phyloP scores from a whole-genome alignment of 345 rosid species.

The Bretschneidera sinensis region DNA sequence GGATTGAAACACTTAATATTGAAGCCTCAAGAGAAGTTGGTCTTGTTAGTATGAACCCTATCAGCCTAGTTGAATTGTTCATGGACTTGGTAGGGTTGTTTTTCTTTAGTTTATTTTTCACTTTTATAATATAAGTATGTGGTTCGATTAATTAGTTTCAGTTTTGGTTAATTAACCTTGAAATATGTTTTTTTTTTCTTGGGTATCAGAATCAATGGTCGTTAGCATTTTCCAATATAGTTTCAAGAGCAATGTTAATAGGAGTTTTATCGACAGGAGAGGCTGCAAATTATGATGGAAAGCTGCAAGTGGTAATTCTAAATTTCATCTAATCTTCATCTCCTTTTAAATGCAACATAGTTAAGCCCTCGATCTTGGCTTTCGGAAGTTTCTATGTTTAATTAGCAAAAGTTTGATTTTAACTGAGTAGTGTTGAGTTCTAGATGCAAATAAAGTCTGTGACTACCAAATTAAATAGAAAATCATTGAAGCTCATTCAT shows the following conservation, averaged over 20 bases:
- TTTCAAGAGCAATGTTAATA: conserved; percentile 34
- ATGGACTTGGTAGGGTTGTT: conserved; percentile 32
- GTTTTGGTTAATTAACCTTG: not conserved
- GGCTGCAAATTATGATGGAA: conserved; percentile 26
- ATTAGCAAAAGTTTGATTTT: too few relatives aligned
- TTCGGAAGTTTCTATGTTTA: too few relatives aligned
- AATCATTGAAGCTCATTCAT: too few relatives aligned
- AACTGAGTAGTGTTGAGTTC: too few relatives aligned
- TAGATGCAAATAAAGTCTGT: too few relatives aligned
- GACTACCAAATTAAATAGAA: too few relatives aligned
- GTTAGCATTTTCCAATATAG: conserved; percentile 26
- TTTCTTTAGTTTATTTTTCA: not conserved
- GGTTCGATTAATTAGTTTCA: not conserved
- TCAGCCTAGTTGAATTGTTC: conserved; percentile 25
- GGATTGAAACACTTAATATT: conserved; percentile 4
- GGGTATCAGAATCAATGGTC: conserved; percentile 43
- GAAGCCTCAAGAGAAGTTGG: conserved; percentile 30
- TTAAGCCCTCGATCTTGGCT: too few relatives aligned
- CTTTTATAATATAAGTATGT: not conserved
- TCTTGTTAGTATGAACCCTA: conserved; percentile 15
- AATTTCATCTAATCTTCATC: too few relatives aligned
- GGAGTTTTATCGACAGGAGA: conserved; percentile 29
- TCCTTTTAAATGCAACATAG: too few relatives aligned
- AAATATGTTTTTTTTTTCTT: not conserved
- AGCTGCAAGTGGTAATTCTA: conserved; percentile 43